Evolutionary conservation across 83 land plant species (phyloP).

Genomic region (Thuja plicata): DNA sequence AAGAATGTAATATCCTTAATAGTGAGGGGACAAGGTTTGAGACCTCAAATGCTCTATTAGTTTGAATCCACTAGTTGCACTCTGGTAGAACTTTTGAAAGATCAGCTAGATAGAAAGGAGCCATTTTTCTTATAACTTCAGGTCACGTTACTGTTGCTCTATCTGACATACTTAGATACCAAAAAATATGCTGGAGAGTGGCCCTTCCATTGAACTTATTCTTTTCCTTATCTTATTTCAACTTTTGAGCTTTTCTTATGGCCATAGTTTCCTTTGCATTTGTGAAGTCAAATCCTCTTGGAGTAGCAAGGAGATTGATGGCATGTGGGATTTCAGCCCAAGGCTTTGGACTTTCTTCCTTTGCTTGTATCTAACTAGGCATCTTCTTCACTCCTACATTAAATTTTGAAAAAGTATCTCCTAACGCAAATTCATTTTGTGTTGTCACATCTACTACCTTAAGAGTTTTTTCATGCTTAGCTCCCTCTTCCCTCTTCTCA

Average conservation of each 20-base stretch:
- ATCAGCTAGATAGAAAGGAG: background rate
- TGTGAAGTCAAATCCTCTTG: background rate
- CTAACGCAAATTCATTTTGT: background rate
- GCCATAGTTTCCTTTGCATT: background rate
- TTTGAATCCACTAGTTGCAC: background rate
- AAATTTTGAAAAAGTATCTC: too few relatives aligned
- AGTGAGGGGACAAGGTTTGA: background rate
- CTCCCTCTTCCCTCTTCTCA: too few relatives aligned
- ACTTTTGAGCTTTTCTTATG: background rate
- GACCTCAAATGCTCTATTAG: background rate
- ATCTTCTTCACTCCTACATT: background rate
- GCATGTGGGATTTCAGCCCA: background rate
- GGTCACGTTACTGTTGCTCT: background rate
- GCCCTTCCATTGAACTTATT: background rate
- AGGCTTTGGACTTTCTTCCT: background rate
- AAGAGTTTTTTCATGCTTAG: too few relatives aligned
- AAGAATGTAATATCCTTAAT: too few relatives aligned
- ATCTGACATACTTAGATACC: background rate
- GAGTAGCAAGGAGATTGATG: background rate
- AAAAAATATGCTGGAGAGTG: background rate
- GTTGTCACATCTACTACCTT: background rate
- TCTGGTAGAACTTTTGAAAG: background rate
- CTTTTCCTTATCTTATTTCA: background rate
- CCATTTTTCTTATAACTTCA: background rate
- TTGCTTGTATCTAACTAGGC: background rate